These are phyloP conservation scores for Vicia villosa DNA, from an alignment of 306 rosid genomes.

Conservation along the genomic window DNA sequence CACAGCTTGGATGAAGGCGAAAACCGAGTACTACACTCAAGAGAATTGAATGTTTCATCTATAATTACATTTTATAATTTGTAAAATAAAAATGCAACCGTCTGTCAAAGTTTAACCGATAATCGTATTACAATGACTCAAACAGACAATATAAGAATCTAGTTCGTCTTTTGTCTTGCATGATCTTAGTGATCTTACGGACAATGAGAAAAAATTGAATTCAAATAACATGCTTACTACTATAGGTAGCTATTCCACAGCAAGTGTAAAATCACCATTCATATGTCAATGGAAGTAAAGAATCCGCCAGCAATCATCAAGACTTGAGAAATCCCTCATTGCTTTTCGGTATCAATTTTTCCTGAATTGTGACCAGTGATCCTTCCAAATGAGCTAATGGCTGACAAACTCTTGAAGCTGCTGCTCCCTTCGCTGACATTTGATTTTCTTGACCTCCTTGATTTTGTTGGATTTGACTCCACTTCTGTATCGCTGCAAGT, in stretches of 20 bases:
- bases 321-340: constrained; percentile 45
- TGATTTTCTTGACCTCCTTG: constrained; percentile 74
- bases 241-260: constrained; percentile 16
- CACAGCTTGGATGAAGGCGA: background rate
- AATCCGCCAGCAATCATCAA: constrained; percentile 28
- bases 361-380: constrained; percentile 61
- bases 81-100: constrained; percentile 8
- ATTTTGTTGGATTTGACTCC: constrained; percentile 67
- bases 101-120: constrained; percentile 34
- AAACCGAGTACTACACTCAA: background rate
- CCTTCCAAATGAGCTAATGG: constrained; percentile 74
- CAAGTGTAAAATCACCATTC: constrained; percentile 25
- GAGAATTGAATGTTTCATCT: constrained; percentile 8
- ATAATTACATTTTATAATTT: constrained; percentile 32
- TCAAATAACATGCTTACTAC: constrained; percentile 24
- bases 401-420: constrained; percentile 81
- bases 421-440: constrained; percentile 88
- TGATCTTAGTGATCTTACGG: constrained; percentile 15
- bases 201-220: constrained; percentile 16
- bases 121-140: constrained; percentile 27
- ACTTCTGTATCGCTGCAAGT: constrained; percentile 48
- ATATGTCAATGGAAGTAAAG: constrained; percentile 20
- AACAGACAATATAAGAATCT: constrained; percentile 15
- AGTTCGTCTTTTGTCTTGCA: background rate
- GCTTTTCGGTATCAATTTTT: constrained; percentile 53